Base-by-base conservation (phyloP, 768 basidiomycete species). In the Terana coerulea region DNA sequence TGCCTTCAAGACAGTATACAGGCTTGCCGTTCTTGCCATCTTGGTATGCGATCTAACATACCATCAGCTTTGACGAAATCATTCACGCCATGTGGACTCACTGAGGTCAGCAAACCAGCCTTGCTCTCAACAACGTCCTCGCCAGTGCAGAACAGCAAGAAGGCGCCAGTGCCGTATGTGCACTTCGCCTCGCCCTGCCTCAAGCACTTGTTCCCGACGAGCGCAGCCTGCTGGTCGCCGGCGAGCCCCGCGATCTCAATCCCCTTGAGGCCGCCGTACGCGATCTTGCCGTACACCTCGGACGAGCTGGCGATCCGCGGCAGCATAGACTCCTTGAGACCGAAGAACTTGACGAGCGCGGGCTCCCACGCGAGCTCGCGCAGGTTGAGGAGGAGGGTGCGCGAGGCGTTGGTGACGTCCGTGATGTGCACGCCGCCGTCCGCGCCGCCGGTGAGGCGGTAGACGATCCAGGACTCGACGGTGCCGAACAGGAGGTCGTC, bases 151-250 rank as follows among this genome's bases (percentile, higher is more conserved):
- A 97, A 98, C 25, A 99, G 72, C 58, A 98, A 74, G 75, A 99
- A 99, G 31, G 93, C 93, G 26, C 97, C 95, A 1, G 95, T 98
- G 22, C 95, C 95, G 61, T 95, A 99, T 3, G 97, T 99, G 69
- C 94, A 97, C 71, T 99, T 99, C 2, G 95, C 95, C 66, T 98
- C 89, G 15, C 95, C 95, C 57, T 80, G 76, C n/a, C 64, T 74
- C 48, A 99, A 68, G 64, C 97, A 98, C 68, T 97, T 98, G 74
- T 99, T 98, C 0, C 95, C 97, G 45, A 98, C 83, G 21, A 99
- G 73, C 21, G 95, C 95, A 5, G 89, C 97, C 67, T 99, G 97
- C 71, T 99, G 97, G 65, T 99, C 97, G n/a, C 97, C 97, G 7
- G 95, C 84, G 41, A 98, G 81, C 19, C 95, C 95, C 31, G 85